Percentiles rank a stretch among this genome's conserved stretches.
Conservation (phyloP, 176 grass and related monocot species). For the Rhipidocladum racemiflorum region DNA sequence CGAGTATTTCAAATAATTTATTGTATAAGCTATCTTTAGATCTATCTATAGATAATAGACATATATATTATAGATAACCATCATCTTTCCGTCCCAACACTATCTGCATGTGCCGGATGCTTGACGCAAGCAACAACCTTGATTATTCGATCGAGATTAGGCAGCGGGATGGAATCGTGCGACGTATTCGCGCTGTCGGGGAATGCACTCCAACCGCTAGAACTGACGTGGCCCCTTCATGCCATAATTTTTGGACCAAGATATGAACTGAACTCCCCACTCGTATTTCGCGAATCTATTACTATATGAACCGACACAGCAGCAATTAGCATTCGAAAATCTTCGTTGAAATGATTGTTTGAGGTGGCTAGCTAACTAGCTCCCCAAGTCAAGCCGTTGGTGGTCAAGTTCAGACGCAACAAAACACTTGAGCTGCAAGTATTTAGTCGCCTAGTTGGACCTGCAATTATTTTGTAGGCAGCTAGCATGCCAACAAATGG, state of each 20-base stretch:
- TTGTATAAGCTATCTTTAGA: too few species aligned
- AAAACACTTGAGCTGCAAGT: too few species aligned
- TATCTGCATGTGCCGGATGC: too few species aligned
- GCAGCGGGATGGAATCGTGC: background rate
- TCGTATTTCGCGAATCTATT: background rate
- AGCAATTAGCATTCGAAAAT: background rate
- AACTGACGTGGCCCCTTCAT: background rate
- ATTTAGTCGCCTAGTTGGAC: background rate
- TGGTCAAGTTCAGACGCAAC: constrained; percentile 28
- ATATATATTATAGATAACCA: too few species aligned
- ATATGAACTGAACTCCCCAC: background rate
- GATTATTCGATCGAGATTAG: background rate
- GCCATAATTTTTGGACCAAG: background rate
- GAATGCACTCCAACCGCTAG: background rate
- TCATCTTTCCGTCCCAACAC: too few species aligned
- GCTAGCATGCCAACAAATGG: background rate
- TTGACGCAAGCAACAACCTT: background rate
- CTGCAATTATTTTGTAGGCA: background rate
- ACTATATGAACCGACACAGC: constrained; percentile 11
- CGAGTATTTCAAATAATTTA: too few species aligned
- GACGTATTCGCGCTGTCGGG: background rate
- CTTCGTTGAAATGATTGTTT: background rate
- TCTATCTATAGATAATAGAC: too few species aligned
- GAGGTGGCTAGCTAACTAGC: background rate
- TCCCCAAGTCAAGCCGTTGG: constrained; percentile 20